Base-by-base conservation (phyloP, 2,329 filamentous ascomycete genomes). In the Seiridium unicorne region DNA sequence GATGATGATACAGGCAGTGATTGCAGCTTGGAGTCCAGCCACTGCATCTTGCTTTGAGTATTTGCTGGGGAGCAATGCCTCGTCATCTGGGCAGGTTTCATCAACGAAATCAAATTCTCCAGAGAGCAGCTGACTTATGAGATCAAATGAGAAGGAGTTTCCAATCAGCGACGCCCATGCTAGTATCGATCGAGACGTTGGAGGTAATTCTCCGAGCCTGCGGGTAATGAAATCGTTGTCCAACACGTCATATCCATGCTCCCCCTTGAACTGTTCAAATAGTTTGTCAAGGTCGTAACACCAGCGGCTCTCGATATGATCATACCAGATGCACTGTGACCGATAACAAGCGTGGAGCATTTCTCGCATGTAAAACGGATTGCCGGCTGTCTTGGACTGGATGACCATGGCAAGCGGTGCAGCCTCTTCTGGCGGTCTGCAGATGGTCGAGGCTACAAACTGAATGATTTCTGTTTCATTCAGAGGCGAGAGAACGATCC, bases 341-440 rank as follows among this genome's bases (percentile, higher is more conserved):
- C 91, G 87, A 72, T 96, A 89, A 71, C 92, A 96, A 3, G 90
- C 89, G 69, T 91, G 91, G 4, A 97, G 83, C 84, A 97, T 96
- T 75, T 97, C 92, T 59, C 92, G 84, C 73, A 97, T 90, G 69
- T 95, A 96, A 69, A 97, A 97, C 0, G 93, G 89, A 63, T 96
- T 97, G 1, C 93, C 93, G 34, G 85, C 85, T 7, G 91, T 94
- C 76, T 95, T 96, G 68, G 94, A 93, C 72, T 96, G 91, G 5
- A 97, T 87, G 8, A 97, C 91, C 5, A 93, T 85, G 2, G 91
- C 90, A 18, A 98, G 79, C 0, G 93, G 89, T 1, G 91, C 78
- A 1, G 95, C 84, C 51, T 92, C 90, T 40, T 91, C 87, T 60
- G 83, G 84, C 0, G 86, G 79, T 59, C 91, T 84, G 68, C 91